Base-by-base conservation (phyloP, 352 stramenopile genomes). In the Aphanomyces astaci region DNA sequence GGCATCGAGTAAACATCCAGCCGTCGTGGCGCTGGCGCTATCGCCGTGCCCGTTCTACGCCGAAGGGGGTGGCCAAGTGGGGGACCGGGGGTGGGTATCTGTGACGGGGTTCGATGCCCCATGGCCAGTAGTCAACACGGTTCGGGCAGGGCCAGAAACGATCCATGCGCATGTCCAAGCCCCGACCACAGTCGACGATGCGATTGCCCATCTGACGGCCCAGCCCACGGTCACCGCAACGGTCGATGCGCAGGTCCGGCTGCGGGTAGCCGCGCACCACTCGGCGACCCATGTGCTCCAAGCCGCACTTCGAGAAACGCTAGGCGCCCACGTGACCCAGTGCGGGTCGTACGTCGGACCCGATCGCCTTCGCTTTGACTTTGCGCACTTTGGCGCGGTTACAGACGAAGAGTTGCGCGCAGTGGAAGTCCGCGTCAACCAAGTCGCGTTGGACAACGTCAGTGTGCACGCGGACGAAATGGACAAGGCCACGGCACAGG, bases 221-320 rank as follows among this genome's bases (percentile, higher is more conserved):
- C 60, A 52, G 28, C 45, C 64, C 27, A 59, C 28, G 0, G 76
- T 89, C 0, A 67, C 81, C 4, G 82, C 75, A 1, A 48, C 73
- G 2, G 85, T 93, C 19, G 76, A 92, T 64, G 43, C 28, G 15
- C 73, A 68, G 51, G 82, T 86, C 39, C 82, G 80, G 30, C 60
- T 52, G n/a, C 74, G 81, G 13, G 88, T 82, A 53, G 69, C 74
- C 53, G 74, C 79, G 2, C 84, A 95, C 54, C 86, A 95, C 79
- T 87, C 83, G 31, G 82, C 84, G 25, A 94, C 86, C 11, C 86
- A 95, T 56, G 56, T 94, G 40, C 75, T 95, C 1, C 84, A 95
- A 66, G 53, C 71, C 40, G 83, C 82, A 24, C 74, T 95, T 1
- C 88, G 88, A 49, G 64, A 73, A 11, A 80, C 88, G 31, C 60